Evolutionary conservation across 495 filamentous ascomycete genomes (phyloP).

Genomic region (Aspergillus cristatus): DNA sequence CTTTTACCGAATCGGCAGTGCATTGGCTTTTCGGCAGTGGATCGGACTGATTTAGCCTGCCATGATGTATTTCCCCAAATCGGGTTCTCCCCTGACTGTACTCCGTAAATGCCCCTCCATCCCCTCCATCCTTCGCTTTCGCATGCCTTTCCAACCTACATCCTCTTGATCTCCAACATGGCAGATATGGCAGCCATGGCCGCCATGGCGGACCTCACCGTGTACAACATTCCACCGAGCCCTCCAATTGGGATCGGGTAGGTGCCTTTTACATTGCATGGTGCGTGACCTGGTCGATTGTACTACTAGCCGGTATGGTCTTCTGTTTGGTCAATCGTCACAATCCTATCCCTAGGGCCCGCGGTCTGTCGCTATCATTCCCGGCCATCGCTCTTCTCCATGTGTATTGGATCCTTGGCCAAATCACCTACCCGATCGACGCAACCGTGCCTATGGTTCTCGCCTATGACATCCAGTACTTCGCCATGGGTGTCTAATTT

Average conservation of each 20-base stretch:
- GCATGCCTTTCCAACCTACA: too few relatives aligned
- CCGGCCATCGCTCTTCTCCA: slow-evolving; percentile 6
- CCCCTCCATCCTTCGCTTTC: too few relatives aligned
- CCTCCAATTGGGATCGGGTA: slow-evolving; percentile 6
- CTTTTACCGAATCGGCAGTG: too few relatives aligned
- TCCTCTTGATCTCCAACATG: too few relatives aligned
- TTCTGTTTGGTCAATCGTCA: slow-evolving; percentile 6
- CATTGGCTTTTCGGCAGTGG: too few relatives aligned
- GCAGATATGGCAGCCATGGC: not conserved
- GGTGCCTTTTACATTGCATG: slow-evolving; percentile 7
- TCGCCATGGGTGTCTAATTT: slow-evolving; percentile 5
- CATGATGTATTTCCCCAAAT: too few relatives aligned
- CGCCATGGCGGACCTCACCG: slow-evolving; percentile 6
- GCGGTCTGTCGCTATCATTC: slow-evolving; percentile 5
- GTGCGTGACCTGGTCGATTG: slow-evolving; percentile 4
- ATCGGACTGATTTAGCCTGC: too few relatives aligned
- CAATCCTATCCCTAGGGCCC: slow-evolving; percentile 4
- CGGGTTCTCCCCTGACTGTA: too few relatives aligned
- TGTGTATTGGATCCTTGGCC: slow-evolving; percentile 7
- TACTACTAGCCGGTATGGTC: slow-evolving; percentile 4
- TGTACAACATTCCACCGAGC: slow-evolving; percentile 6
- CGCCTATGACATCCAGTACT: slow-evolving; percentile 7
- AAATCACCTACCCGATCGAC: slow-evolving; percentile 5
- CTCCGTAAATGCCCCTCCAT: too few relatives aligned
- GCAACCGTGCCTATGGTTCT: slow-evolving; percentile 2